These are phyloP conservation scores for Salix suchowensis DNA, from an alignment of 345 rosid species.

Conservation along the genomic window DNA sequence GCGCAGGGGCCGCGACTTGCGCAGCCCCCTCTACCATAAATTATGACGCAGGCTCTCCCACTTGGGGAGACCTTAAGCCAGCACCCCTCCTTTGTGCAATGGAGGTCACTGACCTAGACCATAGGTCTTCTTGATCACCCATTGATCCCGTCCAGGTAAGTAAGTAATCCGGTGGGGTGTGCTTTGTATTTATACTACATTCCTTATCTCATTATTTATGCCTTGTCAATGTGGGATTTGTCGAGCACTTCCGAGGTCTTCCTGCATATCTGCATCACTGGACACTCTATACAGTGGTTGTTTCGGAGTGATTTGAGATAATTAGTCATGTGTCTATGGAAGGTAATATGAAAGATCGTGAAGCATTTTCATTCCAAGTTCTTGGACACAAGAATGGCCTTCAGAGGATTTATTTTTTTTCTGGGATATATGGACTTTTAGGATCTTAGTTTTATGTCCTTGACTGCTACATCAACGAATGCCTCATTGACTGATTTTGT, in stretches of 20 bases:
- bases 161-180: rapidly evolving
- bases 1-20: not conserved
- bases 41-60: no score
- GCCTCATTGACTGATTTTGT: not conserved
- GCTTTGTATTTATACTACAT: not conserved
- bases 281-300: not conserved
- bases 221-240: conserved; percentile 3
- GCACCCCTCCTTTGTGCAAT: conserved; percentile 6
- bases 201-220: no score
- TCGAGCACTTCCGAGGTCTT: not conserved
- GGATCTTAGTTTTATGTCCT: not conserved
- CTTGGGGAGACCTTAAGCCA: no score
- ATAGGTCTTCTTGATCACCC: conserved; percentile 7
- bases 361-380: not conserved
- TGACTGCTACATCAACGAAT: not conserved
- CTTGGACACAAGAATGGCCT: not conserved
- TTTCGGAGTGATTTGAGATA: not conserved
- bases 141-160: conserved; percentile 25
- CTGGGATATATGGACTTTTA: not conserved
- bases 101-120: conserved; percentile 19
- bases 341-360: not conserved
- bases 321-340: not conserved
- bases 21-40: no score
- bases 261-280: not conserved
- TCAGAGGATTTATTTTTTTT: not conserved